Conservation (phyloP, 2,329 filamentous ascomycete genomes). For the Claviceps sp. region DNA sequence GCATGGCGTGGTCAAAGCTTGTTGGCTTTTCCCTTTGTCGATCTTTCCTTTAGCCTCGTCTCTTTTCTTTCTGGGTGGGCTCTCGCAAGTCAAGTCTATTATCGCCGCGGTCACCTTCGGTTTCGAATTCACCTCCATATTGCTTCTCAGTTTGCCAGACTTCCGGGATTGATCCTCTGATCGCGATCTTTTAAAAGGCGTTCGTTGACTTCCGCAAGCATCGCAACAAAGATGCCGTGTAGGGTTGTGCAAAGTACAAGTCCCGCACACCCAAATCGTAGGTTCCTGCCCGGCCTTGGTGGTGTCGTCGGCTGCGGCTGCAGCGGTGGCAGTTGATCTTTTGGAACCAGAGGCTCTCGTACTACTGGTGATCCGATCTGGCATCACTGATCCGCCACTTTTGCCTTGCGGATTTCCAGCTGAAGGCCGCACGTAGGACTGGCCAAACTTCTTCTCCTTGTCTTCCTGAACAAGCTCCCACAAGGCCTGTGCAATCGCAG, state of each 20-base stretch:
- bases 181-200: conserved; percentile 7
- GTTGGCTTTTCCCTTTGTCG: conserved; percentile 2
- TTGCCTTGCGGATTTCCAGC: conserved; percentile 13
- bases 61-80: conserved; percentile 14
- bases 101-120: conserved; percentile 3
- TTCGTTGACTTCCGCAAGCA: conserved; percentile 36
- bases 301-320: not conserved
- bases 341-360: not conserved
- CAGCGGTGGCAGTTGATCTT: not conserved
- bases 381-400: conserved; percentile 19
- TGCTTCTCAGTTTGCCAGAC: conserved; percentile 7
- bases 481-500: conserved; percentile 71
- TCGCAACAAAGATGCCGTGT: conserved; percentile 38
- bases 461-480: conserved; percentile 78
- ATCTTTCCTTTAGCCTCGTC: conserved; percentile 1
- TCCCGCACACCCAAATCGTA: conserved; percentile 36
- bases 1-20: conserved; percentile 7
- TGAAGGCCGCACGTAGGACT: conserved; percentile 35
- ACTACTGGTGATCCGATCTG: conserved; percentile 6
- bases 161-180: conserved; percentile 1
- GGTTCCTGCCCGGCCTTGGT: not conserved
- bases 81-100: conserved; percentile 22
- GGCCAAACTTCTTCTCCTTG: conserved; percentile 41
- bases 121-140: conserved; percentile 7
- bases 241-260: conserved; percentile 46